These are phyloP conservation scores for Ophiostoma angusticollis DNA, from an alignment of 2,329 filamentous ascomycete genomes.

Conservation along the genomic window DNA sequence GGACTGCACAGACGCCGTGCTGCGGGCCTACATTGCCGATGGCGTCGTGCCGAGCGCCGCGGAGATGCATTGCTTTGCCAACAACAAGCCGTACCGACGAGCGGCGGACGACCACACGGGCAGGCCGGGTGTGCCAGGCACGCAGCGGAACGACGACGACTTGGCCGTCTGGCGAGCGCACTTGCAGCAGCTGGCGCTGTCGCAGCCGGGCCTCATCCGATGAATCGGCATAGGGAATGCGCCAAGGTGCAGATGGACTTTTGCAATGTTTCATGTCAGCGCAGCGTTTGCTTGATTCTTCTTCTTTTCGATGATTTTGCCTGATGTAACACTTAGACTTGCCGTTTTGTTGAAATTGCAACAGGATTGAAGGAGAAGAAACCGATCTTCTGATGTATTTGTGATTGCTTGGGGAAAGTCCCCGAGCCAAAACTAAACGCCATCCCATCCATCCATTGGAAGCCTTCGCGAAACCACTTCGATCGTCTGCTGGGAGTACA, in stretches of 20 bases:
- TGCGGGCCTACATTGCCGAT: conserved; percentile 27
- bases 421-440: neutral
- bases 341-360: too few relatives aligned
- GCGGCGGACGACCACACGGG: too few relatives aligned
- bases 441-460: neutral
- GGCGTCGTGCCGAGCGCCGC: conserved; percentile 27
- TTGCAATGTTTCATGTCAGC: too few relatives aligned
- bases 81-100: conserved; percentile 36
- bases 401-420: too few relatives aligned
- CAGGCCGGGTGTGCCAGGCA: neutral
- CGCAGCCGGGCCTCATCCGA: conserved; percentile 13
- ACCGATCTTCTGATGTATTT: neutral
- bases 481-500: neutral
- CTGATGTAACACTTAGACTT: too few relatives aligned
- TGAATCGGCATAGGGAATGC: neutral
- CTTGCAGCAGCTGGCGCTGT: conserved; percentile 11
- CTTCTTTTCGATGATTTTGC: too few relatives aligned
- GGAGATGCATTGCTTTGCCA: conserved; percentile 33
- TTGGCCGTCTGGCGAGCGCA: conserved; percentile 13
- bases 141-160: neutral
- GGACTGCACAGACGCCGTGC: conserved; percentile 30
- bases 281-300: too few relatives aligned
- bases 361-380: too few relatives aligned
- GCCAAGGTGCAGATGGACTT: too few relatives aligned
- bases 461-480: neutral